phyloP scores from a whole-genome alignment of 129 eudicot species.

The Tagetes patula region DNA sequence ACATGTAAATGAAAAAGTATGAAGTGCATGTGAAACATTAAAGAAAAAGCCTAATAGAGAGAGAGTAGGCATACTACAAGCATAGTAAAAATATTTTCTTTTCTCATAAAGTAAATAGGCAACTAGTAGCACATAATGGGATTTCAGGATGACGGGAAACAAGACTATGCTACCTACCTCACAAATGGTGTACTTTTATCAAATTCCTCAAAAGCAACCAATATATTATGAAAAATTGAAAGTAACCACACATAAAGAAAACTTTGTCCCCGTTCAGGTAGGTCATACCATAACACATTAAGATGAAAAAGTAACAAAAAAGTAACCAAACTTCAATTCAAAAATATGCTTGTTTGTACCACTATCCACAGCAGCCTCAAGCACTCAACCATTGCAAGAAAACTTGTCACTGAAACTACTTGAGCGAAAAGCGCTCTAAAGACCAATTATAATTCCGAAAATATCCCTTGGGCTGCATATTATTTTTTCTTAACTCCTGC shows the following conservation, averaged over 20 bases:
- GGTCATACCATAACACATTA: background rate
- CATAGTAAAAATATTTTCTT: background rate
- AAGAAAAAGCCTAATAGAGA: conserved; percentile 8
- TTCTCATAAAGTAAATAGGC: background rate
- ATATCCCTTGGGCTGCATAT: background rate
- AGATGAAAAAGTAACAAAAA: background rate
- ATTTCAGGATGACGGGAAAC: background rate
- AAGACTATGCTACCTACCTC: conserved; percentile 9
- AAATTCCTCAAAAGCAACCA: conserved; percentile 17
- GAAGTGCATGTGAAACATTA: conserved; percentile 11
- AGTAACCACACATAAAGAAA: conserved; percentile 19
- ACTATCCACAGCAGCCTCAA: background rate
- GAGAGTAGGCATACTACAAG: background rate
- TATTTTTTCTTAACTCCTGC: background rate
- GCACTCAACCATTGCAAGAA: background rate
- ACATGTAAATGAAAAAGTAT: conserved; percentile 8
- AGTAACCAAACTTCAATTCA: background rate
- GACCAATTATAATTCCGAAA: no score
- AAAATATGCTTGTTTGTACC: background rate
- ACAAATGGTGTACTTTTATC: conserved; percentile 5
- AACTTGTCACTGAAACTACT: background rate
- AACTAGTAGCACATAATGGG: conserved; percentile 7
- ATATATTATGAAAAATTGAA: background rate
- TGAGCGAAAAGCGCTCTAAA: background rate
- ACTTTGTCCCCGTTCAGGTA: conserved; percentile 2